Conservation (phyloP, 768 basidiomycete genomes). For the Mycena vitilis region DNA sequence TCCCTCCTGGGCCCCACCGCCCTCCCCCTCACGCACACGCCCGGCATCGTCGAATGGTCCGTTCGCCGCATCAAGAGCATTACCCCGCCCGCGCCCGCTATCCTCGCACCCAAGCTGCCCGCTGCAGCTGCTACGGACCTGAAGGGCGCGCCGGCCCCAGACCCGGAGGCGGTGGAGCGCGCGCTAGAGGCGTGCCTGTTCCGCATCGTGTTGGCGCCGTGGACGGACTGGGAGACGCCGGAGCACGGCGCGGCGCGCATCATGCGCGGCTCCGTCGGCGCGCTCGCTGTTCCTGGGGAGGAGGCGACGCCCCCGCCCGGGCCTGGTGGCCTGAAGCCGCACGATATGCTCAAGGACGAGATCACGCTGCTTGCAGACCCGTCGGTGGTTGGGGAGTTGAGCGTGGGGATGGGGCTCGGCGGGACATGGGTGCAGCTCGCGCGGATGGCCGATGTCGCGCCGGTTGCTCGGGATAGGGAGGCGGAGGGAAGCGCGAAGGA, state of each 20-base stretch:
- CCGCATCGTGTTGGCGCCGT: too few relatives aligned
- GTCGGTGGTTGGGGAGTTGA: conserved; percentile 53
- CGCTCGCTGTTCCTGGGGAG: background rate
- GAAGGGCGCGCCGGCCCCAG: too few relatives aligned
- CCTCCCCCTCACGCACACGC: conserved; percentile 70
- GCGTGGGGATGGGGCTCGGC: conserved; percentile 68
- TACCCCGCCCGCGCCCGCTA: conserved; percentile 34
- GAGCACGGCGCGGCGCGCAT: conserved; percentile 37
- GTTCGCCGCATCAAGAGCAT: conserved; percentile 67
- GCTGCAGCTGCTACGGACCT: too few relatives aligned
- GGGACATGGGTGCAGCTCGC: conserved; percentile 79
- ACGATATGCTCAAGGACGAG: conserved; percentile 66
- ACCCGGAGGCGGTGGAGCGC: too few relatives aligned
- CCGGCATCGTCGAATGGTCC: conserved; percentile 75
- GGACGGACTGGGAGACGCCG: too few relatives aligned
- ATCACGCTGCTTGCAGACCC: conserved; percentile 71
- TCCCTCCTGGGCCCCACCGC: conserved; percentile 62
- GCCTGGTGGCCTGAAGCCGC: conserved; percentile 42
- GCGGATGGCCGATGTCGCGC: conserved; percentile 45
- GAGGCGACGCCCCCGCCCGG: background rate
- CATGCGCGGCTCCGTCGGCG: conserved; percentile 46
- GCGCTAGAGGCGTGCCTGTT: too few relatives aligned
- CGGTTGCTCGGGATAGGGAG: background rate
- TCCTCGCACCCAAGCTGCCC: background rate
- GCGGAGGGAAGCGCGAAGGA: background rate